Evolutionary conservation across 1,284 basidiomycete species (phyloP).

Genomic region (Moniliophthora roreri): DNA sequence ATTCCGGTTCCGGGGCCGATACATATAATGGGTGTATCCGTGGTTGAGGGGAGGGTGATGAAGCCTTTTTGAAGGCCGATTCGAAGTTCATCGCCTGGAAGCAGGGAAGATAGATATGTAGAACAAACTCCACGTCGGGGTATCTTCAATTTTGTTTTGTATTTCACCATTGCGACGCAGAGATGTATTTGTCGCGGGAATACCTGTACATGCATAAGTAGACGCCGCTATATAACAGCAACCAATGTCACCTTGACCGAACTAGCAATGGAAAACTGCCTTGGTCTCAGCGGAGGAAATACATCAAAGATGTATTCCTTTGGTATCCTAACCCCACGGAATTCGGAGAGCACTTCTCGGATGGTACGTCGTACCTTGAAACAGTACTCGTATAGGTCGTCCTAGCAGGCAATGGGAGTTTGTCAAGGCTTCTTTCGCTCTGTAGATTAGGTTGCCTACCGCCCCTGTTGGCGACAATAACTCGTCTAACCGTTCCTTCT

Average conservation of each 20-base stretch:
- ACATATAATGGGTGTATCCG: background rate
- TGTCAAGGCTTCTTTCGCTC: background rate
- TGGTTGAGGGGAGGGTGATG: too few species aligned
- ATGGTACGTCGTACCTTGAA: slow-evolving; percentile 80
- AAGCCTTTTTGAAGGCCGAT: too few species aligned
- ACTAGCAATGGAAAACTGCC: slow-evolving; percentile 94
- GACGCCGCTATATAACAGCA: too few species aligned
- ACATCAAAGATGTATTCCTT: slow-evolving; percentile 84
- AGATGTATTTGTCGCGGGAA: slow-evolving; percentile 77
- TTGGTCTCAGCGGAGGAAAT: slow-evolving; percentile 80
- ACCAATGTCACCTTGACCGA: slow-evolving; percentile 60
- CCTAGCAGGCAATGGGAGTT: too few species aligned
- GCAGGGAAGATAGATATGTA: too few species aligned
- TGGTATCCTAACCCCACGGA: slow-evolving; percentile 74
- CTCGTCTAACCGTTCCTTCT: too few species aligned
- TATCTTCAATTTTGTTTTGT: slow-evolving; percentile 81
- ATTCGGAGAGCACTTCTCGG: slow-evolving; percentile 89
- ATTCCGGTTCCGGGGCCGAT: slow-evolving; percentile 48
- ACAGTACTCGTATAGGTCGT: slow-evolving; percentile 92
- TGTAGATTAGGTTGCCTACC: slow-evolving; percentile 38
- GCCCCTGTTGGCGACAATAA: slow-evolving; percentile 74
- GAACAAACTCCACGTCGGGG: slow-evolving; percentile 86
- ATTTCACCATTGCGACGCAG: slow-evolving; percentile 89
- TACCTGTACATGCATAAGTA: slow-evolving; percentile 36
- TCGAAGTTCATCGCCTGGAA: slow-evolving; percentile 48